phyloP scores from a whole-genome alignment of 2,329 filamentous ascomycete species.

The Penicillium sp. region DNA sequence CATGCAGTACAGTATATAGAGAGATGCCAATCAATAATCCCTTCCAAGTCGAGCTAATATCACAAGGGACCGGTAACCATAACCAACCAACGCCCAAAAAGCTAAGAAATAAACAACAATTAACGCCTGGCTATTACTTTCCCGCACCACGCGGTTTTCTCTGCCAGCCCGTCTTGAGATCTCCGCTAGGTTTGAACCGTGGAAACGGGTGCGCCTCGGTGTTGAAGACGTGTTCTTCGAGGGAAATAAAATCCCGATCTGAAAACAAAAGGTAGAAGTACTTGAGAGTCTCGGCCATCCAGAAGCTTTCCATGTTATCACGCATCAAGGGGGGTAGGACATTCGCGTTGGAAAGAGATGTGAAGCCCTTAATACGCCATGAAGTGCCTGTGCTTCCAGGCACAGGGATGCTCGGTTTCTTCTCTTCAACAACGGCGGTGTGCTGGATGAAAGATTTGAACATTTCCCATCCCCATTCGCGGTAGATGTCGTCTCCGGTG shows the following conservation, averaged over 20 bases:
- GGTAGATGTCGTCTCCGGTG: slow-evolving; percentile 84
- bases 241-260: slow-evolving; percentile 76
- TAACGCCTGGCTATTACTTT: not conserved
- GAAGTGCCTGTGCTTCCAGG: slow-evolving; percentile 1
- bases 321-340: slow-evolving; percentile 68
- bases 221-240: slow-evolving; percentile 89
- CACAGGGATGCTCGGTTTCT: slow-evolving; percentile 16
- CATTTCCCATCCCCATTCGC: slow-evolving; percentile 99
- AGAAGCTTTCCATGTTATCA: slow-evolving; percentile 99
- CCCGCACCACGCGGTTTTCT: slow-evolving; percentile 30
- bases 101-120: not conserved
- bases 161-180: slow-evolving; percentile 47
- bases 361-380: slow-evolving; percentile 66
- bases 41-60: not conserved
- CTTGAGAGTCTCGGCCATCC: slow-evolving; percentile 97
- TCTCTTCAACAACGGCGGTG: slow-evolving; percentile 75
- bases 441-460: slow-evolving; percentile 89
- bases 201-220: slow-evolving; percentile 94
- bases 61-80: not conserved
- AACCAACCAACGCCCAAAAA: not conserved
- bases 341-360: slow-evolving; percentile 76
- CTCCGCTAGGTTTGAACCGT: slow-evolving; percentile 72
- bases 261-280: slow-evolving; percentile 97
- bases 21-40: not conserved
- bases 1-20: not conserved